Conservation (phyloP, 2,329 filamentous ascomycete species). For the Fusarium sp. region DNA sequence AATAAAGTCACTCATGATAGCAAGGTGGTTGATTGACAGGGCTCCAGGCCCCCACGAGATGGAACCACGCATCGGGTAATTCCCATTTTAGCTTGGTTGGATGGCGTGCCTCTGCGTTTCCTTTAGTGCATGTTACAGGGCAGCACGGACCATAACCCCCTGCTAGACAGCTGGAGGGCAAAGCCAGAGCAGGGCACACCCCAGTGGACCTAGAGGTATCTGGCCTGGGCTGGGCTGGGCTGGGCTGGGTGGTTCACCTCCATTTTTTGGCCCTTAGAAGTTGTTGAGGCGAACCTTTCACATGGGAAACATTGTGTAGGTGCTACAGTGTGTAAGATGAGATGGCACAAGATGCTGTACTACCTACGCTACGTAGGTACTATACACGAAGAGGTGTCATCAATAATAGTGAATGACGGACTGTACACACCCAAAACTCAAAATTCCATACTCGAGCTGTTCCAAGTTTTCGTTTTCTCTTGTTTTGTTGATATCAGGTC, state of each 20-base stretch:
- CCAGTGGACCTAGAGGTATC: neutral
- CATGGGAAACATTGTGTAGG: conserved; percentile 3
- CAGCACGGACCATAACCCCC: neutral
- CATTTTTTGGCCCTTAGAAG: conserved; percentile 28
- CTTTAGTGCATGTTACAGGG: conserved; percentile 6
- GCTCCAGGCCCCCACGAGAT: conserved; percentile 45
- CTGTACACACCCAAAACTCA: neutral
- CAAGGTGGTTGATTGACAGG: conserved; percentile 48
- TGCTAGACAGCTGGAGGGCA: neutral
- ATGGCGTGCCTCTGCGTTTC: conserved; percentile 41
- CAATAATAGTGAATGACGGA: neutral
- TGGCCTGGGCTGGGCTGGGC: conserved; percentile 4
- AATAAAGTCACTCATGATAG: conserved; percentile 47
- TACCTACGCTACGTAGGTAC: neutral
- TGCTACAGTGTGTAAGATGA: conserved; percentile 6
- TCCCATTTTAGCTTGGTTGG: conserved; percentile 38
- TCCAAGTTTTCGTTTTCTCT: conserved; percentile 8
- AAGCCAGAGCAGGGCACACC: conserved; percentile 1
- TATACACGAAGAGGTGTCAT: conserved; percentile 10
- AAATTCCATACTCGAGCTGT: conserved; percentile 12
- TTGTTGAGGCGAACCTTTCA: conserved; percentile 34
- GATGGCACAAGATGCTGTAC: conserved; percentile 13
- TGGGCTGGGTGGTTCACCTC: no score
- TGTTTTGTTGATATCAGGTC: conserved; percentile 31
- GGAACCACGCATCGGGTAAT: conserved; percentile 43